Evolutionary conservation across 2,329 filamentous ascomycete species (phyloP), one percentile per base, ranked within the genome.

Genomic region (Hymenoscyphus fructigenus): DNA sequence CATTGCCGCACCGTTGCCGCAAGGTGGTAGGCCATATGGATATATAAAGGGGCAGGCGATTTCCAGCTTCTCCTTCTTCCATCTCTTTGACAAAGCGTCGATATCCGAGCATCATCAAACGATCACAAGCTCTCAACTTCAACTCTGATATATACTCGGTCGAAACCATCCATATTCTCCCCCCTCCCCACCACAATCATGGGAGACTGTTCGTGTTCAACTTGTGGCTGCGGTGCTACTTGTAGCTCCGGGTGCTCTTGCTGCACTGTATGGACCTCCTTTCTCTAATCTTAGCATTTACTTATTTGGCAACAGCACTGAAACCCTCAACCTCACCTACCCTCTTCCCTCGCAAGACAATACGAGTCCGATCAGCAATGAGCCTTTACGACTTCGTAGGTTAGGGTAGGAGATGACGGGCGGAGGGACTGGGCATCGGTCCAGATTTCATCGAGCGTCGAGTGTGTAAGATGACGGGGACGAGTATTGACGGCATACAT

Each of bases 151-250:
- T 5, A 12, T n/a, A 28, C 12, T 20, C 28, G 14, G 17, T 34
- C 28, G 28, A 50, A 20, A 6, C 15, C 20, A 32, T 59, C 32
- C 17, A 56, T 5, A 14, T 4, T 58, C 32, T 23, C 29, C 5
- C 9, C 17, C 10, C 15, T 23, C 10, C 26, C 47, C 7, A 62
- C 36, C 23, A 55, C 23, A 36, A 62, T 12, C 36, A 62, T 62
- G 61, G 38, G 41, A 62, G 56, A 62, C 9, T 62, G 61, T 36
- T 29, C 55, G 32, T 62, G 61, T 34, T 41, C 61, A 14, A 62
- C 55, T 34, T 62, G 61, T 36, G 28, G 26, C 28, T 57, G 61
- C 34, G 55, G 61, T 26, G n/a, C 23, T 29, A 36, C 14, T 26
- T 62, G 61, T 28, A 29, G 2, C 15, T 38, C 36, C 14, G 55